Evolutionary conservation across 108 stramenopile genomes (phyloP).

Genomic region (Cyclotella cryptica): DNA sequence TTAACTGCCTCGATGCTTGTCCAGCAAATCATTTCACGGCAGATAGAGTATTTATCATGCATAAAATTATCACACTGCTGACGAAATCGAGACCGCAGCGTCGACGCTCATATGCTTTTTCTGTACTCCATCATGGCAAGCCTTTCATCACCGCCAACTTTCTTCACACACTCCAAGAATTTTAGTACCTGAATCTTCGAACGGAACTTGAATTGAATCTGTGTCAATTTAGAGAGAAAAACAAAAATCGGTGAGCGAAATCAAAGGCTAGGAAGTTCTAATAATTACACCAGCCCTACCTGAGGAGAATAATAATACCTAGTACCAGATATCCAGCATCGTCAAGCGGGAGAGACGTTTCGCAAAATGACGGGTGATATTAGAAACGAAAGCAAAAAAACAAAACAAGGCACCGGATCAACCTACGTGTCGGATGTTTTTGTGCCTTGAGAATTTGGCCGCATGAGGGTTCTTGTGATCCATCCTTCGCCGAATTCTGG

Average conservation of each 20-base stretch:
- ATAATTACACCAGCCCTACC: not conserved
- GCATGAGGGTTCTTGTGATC: not conserved
- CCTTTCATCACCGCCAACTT: constrained; percentile 1
- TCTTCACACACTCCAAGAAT: constrained; percentile 7
- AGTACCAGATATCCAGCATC: not conserved
- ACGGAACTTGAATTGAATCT: constrained; percentile 14
- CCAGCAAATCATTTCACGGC: too few species aligned
- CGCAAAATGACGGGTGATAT: not conserved
- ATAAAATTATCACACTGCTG: too few species aligned
- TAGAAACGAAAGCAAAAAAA: not conserved
- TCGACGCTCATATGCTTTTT: not conserved
- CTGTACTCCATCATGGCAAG: not conserved
- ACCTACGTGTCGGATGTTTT: constrained; percentile 8
- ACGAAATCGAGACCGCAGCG: too few species aligned
- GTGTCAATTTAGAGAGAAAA: not conserved
- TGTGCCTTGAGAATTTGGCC: not conserved
- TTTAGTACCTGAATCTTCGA: constrained; percentile 1
- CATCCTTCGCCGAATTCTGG: constrained; percentile 12
- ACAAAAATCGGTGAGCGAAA: too few species aligned
- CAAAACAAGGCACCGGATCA: not conserved
- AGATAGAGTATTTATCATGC: too few species aligned
- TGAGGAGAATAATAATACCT: constrained; percentile 11
- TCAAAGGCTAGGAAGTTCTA: too few species aligned
- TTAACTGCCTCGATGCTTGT: too few species aligned
- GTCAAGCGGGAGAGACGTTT: not conserved